Evolutionary conservation across 108 stramenopile species (phyloP).

Genomic region (Discostella stelligeroides): DNA sequence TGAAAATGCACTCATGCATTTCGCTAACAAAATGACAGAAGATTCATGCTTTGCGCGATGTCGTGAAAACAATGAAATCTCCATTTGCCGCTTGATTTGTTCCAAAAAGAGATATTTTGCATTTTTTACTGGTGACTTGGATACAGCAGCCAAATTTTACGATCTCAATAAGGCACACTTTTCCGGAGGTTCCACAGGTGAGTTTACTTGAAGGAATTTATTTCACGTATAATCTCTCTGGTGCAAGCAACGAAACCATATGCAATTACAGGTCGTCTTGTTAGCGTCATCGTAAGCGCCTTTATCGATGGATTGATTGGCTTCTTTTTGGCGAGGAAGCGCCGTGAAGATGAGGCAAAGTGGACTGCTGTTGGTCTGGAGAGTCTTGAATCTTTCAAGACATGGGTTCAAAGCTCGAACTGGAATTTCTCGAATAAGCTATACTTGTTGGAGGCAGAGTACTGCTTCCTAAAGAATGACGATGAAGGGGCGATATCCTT

Average conservation of each 20-base stretch:
- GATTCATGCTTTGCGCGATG: conserved; percentile 22
- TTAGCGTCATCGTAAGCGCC: conserved; percentile 19
- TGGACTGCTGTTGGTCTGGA: conserved; percentile 26
- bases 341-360: conserved; percentile 25
- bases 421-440: conserved; percentile 58
- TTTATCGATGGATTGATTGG: conserved; percentile 56
- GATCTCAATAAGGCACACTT: conserved; percentile 16
- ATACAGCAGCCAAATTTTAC: conserved; percentile 32
- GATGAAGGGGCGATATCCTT: conserved; percentile 35
- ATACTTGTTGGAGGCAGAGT: conserved; percentile 57
- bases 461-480: conserved; percentile 41
- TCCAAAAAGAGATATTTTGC: conserved; percentile 23
- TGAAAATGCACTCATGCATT: conserved; percentile 23
- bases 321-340: conserved; percentile 42
- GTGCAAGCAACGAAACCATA: neutral
- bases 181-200: conserved; percentile 17
- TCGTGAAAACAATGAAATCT: conserved; percentile 3
- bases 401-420: conserved; percentile 46
- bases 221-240: neutral
- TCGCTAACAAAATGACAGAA: conserved; percentile 13
- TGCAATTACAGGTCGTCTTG: conserved; percentile 2
- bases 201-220: neutral
- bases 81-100: conserved; percentile 20
- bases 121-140: conserved; percentile 35
- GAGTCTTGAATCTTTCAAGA: conserved; percentile 22